These are phyloP conservation scores for Paecilomyces sp. DNA, from an alignment of 2,329 filamentous ascomycete genomes.

Conservation along the genomic window DNA sequence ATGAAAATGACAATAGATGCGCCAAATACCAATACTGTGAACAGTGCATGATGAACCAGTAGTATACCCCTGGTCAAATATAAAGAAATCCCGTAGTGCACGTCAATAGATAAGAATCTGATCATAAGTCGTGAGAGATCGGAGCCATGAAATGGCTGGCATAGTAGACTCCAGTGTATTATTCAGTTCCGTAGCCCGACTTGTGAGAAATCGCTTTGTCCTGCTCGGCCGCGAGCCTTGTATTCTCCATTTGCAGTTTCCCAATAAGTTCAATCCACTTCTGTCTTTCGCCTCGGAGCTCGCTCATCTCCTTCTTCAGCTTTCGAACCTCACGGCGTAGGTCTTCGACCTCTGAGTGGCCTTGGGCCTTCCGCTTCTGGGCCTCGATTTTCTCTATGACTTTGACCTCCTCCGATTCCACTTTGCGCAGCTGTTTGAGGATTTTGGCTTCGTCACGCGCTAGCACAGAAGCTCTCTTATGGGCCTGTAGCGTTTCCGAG, in stretches of 20 bases:
- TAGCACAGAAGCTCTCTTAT: conserved; percentile 24
- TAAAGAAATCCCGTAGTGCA: neutral
- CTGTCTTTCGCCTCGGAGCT: conserved; percentile 43
- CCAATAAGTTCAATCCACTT: conserved; percentile 45
- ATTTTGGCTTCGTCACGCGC: conserved; percentile 28
- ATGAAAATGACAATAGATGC: neutral
- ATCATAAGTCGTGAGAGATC: neutral
- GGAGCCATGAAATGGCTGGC: neutral
- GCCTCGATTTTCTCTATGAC: conserved; percentile 32
- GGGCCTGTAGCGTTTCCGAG: conserved; percentile 15
- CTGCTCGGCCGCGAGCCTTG: conserved; percentile 28
- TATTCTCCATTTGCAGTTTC: conserved; percentile 53
- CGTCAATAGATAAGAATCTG: neutral
- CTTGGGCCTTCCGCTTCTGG: conserved; percentile 26
- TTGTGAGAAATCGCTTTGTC: conserved; percentile 7
- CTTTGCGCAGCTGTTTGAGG: conserved; percentile 32
- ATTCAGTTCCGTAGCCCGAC: conserved; percentile 1
- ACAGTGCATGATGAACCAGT: neutral
- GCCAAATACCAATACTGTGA: neutral
- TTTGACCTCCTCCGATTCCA: conserved; percentile 35
- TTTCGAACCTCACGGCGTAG: conserved; percentile 42
- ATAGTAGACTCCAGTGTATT: neutral
- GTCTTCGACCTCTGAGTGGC: conserved; percentile 36
- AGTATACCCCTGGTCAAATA: neutral
- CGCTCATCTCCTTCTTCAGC: conserved; percentile 42